Evolutionary conservation across 768 basidiomycete genomes (phyloP).

Genomic region (Pisolithus marmoratus): DNA sequence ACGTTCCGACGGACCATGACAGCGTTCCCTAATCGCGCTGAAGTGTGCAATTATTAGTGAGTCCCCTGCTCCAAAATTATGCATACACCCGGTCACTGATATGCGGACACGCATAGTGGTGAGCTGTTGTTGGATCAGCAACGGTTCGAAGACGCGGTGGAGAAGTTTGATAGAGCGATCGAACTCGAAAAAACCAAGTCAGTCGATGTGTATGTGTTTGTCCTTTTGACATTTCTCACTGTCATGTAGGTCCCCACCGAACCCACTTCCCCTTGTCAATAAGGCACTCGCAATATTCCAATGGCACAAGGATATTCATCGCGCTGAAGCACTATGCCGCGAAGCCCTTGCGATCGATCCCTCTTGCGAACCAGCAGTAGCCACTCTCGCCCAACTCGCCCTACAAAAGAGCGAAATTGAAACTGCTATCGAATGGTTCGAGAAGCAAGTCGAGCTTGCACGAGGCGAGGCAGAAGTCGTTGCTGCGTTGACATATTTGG

Average conservation of each 20-base stretch:
- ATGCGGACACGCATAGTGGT: slow-evolving; percentile 47
- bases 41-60: slow-evolving; percentile 94
- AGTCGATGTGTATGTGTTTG: slow-evolving; percentile 8
- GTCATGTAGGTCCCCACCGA: slow-evolving; percentile 44
- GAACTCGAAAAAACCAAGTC: slow-evolving; percentile 80
- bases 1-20: slow-evolving; percentile 83
- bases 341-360: slow-evolving; percentile 87
- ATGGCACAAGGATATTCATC: slow-evolving; percentile 84
- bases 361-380: slow-evolving; percentile 95
- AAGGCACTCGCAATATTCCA: slow-evolving; percentile 96
- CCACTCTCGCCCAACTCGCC: slow-evolving; percentile 89
- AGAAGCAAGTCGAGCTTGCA: slow-evolving; percentile 76
- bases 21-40: slow-evolving; percentile 80
- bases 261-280: slow-evolving; percentile 94
- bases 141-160: slow-evolving; percentile 80
- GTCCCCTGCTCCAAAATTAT: no score
- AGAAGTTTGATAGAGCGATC: slow-evolving; percentile 89
- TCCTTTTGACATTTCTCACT: not conserved
- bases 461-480: slow-evolving; percentile 87
- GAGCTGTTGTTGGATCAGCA: slow-evolving; percentile 92
- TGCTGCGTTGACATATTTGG: slow-evolving; percentile 72
- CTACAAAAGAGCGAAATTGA: slow-evolving; percentile 87
- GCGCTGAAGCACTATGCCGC: slow-evolving; percentile 78
- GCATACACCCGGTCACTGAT: not conserved
- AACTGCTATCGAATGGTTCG: slow-evolving; percentile 82